phyloP scores from a whole-genome alignment of 2,329 filamentous ascomycete species.

The Pezicula neosporulosa region DNA sequence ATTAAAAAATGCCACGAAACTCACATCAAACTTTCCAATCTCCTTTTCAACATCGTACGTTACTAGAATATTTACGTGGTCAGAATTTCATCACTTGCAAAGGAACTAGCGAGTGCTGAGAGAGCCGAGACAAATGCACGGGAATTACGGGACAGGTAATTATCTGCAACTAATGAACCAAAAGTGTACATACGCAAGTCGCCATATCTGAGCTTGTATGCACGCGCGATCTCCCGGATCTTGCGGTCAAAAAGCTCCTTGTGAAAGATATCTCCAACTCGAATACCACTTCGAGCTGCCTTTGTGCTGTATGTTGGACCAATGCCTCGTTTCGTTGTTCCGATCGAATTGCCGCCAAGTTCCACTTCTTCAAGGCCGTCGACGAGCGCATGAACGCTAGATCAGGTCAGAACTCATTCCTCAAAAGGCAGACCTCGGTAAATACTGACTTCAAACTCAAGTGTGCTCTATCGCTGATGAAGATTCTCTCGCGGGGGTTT shows the following conservation, averaged over 20 bases:
- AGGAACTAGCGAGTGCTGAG: no score
- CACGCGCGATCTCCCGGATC: conserved; percentile 53
- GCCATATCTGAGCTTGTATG: conserved; percentile 65
- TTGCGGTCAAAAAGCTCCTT: conserved; percentile 61
- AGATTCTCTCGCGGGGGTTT: conserved; percentile 54
- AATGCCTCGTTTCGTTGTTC: conserved; percentile 44
- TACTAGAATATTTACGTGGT: conserved; percentile 23
- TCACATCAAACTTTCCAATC: conserved; percentile 51
- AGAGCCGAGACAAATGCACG: no score
- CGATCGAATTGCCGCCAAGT: conserved; percentile 39
- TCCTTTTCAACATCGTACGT: conserved; percentile 68
- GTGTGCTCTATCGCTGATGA: conserved; percentile 57
- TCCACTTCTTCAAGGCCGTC: conserved; percentile 65
- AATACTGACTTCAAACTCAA: background rate
- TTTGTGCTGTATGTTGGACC: conserved; percentile 58
- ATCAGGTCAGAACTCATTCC: background rate
- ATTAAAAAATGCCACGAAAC: no score
- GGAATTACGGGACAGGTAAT: no score
- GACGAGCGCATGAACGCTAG: conserved; percentile 60
- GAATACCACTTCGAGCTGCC: conserved; percentile 62
- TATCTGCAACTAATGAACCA: no score
- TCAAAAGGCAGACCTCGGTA: background rate
- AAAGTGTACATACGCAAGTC: conserved; percentile 38
- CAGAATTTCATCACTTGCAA: no score
- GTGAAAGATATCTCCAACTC: conserved; percentile 51